Evolutionary conservation across 1,284 basidiomycete genomes (phyloP).

Genomic region (Vanrija humicola): DNA sequence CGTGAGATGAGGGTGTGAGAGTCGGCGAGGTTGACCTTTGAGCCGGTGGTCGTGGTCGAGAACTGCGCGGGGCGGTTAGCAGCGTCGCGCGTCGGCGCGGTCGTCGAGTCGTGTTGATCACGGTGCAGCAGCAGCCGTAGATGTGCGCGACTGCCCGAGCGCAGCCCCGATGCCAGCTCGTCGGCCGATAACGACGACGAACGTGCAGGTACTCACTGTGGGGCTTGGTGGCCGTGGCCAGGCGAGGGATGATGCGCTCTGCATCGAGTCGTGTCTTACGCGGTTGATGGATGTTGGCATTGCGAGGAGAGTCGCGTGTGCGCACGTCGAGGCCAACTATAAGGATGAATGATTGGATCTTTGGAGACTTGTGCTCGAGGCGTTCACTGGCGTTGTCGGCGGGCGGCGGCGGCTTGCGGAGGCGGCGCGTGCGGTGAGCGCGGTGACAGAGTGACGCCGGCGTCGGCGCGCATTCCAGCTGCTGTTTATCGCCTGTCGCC

Average conservation of each 20-base stretch:
- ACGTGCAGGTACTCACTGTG: constrained; percentile 6
- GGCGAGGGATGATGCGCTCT: constrained; percentile 6
- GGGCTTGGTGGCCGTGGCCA: constrained; percentile 18
- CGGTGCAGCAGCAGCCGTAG: background rate
- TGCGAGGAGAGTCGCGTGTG: no score
- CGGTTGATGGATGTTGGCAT: background rate
- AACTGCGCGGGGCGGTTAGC: constrained; percentile 22
- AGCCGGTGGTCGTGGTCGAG: constrained; percentile 47
- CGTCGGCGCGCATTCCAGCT: no score
- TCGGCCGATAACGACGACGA: background rate
- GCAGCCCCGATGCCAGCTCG: background rate
- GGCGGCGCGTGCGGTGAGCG: no score
- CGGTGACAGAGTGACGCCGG: no score
- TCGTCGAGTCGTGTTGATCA: background rate
- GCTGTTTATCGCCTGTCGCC: no score
- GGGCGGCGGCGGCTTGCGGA: no score
- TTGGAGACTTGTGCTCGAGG: no score
- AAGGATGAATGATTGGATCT: background rate
- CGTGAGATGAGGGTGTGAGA: constrained; percentile 43
- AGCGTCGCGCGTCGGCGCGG: background rate
- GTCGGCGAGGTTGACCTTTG: constrained; percentile 40
- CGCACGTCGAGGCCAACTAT: no score
- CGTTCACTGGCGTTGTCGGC: no score
- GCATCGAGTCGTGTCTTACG: constrained; percentile 15
- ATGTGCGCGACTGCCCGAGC: background rate